These are phyloP conservation scores for Excoecaria agallocha DNA, from an alignment of 345 rosid genomes.

Conservation along the genomic window DNA sequence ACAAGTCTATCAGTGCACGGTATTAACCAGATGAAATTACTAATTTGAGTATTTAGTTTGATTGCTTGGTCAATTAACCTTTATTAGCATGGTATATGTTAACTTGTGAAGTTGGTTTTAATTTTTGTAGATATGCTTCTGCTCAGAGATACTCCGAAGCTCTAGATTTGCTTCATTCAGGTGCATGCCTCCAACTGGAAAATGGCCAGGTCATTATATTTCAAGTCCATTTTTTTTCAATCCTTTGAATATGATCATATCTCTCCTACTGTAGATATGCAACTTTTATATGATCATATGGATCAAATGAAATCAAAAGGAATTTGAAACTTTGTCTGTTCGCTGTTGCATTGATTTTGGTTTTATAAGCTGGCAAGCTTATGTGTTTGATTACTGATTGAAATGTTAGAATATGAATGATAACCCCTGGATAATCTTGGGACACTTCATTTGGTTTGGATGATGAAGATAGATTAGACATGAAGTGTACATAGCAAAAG, in stretches of 20 bases:
- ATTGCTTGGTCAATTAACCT: not conserved
- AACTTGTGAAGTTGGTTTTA: not conserved
- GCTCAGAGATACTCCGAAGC: slow-evolving; percentile 84
- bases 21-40: slow-evolving; percentile 15
- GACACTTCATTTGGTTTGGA: not conserved
- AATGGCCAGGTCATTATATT: slow-evolving; percentile 61
- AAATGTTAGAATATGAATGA: not conserved
- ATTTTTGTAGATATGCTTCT: slow-evolving; percentile 49
- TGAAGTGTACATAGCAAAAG: not conserved
- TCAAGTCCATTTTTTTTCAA: slow-evolving; percentile 7
- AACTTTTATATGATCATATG: not conserved
- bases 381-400: not conserved
- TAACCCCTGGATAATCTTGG: not conserved
- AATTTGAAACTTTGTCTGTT: not conserved
- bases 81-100: not conserved
- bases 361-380: not conserved
- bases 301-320: not conserved
- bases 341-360: not conserved
- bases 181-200: slow-evolving; percentile 77
- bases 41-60: not conserved
- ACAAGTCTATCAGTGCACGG: slow-evolving; percentile 88
- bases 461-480: not conserved
- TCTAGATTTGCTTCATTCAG: slow-evolving; percentile 73
- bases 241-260: too few relatives aligned
- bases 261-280: too few relatives aligned